These are phyloP conservation scores for Haplosporangium gracile DNA, from an alignment of 192 early-diverging fungal species.

Conservation along the genomic window DNA sequence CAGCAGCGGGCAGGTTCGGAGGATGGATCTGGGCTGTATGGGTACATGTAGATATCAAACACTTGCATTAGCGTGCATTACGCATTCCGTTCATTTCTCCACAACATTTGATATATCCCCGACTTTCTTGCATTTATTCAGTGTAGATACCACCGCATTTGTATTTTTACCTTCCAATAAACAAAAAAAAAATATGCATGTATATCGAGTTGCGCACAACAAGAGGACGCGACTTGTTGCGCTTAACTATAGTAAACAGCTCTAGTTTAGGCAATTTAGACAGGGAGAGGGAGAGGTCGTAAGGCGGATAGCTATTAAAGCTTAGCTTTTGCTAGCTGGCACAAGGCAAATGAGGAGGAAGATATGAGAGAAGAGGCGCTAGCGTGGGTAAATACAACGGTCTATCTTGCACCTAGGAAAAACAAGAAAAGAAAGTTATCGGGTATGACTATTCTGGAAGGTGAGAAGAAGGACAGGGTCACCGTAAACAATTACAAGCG, in stretches of 20 bases:
- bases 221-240: too few species aligned
- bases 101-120: neutral
- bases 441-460: neutral
- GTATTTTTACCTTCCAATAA: too few species aligned
- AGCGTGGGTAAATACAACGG: neutral
- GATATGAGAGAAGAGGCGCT: neutral
- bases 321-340: too few species aligned
- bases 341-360: too few species aligned
- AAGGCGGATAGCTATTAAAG: too few species aligned
- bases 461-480: neutral
- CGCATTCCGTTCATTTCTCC: neutral
- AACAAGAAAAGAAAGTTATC: neutral
- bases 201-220: too few species aligned
- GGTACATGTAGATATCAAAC: slow-evolving; percentile 26
- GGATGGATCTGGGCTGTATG: slow-evolving; percentile 17
- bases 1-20: neutral
- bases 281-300: too few species aligned
- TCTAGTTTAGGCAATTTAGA: too few species aligned
- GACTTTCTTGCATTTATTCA: too few species aligned
- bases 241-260: too few species aligned
- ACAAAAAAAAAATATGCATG: too few species aligned
- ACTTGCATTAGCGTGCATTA: neutral
- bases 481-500: neutral
- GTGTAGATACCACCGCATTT: too few species aligned
- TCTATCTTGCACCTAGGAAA: neutral